Base-by-base conservation (phyloP, 305 asterid genomes). In the Plantago coronopus region DNA sequence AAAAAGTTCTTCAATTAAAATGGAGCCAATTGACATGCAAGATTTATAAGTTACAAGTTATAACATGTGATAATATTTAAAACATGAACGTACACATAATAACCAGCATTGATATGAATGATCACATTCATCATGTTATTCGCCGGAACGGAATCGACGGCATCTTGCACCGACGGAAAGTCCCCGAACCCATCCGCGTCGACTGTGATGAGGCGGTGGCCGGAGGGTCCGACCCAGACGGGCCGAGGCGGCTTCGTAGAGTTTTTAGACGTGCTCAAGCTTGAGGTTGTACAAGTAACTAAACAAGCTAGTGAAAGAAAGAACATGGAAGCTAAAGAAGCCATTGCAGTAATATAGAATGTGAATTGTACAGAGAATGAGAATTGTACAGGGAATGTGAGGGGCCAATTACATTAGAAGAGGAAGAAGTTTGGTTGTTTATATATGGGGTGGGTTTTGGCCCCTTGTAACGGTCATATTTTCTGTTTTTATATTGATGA, bases 151-250 rank as follows among this genome's bases (percentile, higher is more conserved):
- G 94, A 65, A 42, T 89, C 85, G 7, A 89, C 94, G 0, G 97
- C 97, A 5, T 65, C 89, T 55, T 89, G 97, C 17, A 89, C 94
- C 4, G 88, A 73, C 48, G 7, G 75, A 66, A 61, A 84, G 21
- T 89, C 89, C 0, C 88, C 97, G 5, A 11, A 59, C 49, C 97
- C 94, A 20, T 79, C 62, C 12, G 70, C 55, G 43, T 86, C 90
- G 18, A 89, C 97, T 4, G 76, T 81, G 69, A 89, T 79, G 57
- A 70, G 62, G 14, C 75, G 89, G 84, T 78, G 80, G 25, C 94
- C 94, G 62, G 88, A 74, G 40, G 97, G 91, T 17, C 91, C 89
- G 34, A 81, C 74, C 85, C 88, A 81, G 55, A 71, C 72, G 63
- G 49, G 78, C 38, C 44, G 80, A 54, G 60, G 71, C 54, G 60